Base-by-base conservation (phyloP, 129 eudicot species). In the Helianthus annuus region DNA sequence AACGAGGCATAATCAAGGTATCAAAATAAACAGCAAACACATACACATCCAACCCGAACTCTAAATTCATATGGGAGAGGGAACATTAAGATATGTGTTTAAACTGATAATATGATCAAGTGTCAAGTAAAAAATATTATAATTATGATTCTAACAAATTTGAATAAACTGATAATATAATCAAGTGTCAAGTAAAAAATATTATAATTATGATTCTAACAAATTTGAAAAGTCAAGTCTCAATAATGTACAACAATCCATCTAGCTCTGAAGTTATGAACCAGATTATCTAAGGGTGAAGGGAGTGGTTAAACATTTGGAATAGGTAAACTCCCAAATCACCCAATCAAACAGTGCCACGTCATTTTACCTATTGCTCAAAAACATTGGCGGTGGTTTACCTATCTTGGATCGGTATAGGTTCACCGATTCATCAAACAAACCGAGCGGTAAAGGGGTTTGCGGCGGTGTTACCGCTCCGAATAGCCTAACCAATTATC, bases 1-100 rank as follows among this genome's bases (percentile, higher is more conserved):
- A 56, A 10, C 22, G 62, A 56, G 13, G 62, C 62, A 56, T 27
- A 58, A 39, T 58, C 40, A 58, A 58, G 8, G 64, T 11, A 58
- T 27, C 39, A 24, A 11, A 24, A 27, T 11, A 59, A 59, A 59
- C 64, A 58, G 27, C 40, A 57, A 57, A 24, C 40, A 10, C 39
- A 27, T 58, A 2, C 62, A 10, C 64, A 27, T 0, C n/a, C 15
- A 4, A 58, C n/a, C 11, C 4, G 27, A 10, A 27, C 4, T 10
- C 64, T 24, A 11, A 58, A 58, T 56, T 6, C 24, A 0, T 4
- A 49, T 1, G 0, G 8, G 57, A 7, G 57, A 5, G 10, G 9
- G 24, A 7, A 0, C 1, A 8, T 52, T 49, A 13, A 52, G 10
- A 52, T 52, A 52, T 5, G 57, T 2, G 6, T 52, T n/a, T 52